Evolutionary conservation across 2,329 filamentous ascomycete species (phyloP), one percentile per base, ranked within the genome.

Genomic region (Hortaea werneckii): DNA sequence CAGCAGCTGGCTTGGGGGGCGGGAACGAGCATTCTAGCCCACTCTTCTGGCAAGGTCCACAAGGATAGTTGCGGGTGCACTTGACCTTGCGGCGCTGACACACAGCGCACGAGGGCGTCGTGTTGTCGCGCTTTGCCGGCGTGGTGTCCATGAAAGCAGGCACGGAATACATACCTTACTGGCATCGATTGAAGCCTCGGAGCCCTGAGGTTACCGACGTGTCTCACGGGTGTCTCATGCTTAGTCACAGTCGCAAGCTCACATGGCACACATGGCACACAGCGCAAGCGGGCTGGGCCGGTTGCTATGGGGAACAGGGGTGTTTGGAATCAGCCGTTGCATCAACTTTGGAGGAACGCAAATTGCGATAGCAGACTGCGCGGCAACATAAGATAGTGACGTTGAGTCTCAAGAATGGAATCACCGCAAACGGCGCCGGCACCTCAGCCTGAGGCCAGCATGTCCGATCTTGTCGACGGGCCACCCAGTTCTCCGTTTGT

Each of bases 401-500:
- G 20, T 20, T 20, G 20, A 20, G 20, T 20, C 20, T 20, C 20
- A 20, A 20, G 20, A 35, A 58, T 58, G 56, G 55, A 57, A 6
- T 54, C 50, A 12, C 52, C 55, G 9, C 47, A 49, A 12, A 40
- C 40, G 12, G 48, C 47, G 37, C 29, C 42, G 11, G 28, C 41
- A 8, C 43, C 46, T 7, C 46, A 48, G 32, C 37, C 30, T 8
- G 54, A 55, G 11, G 47, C 50, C 42, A 54, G 50, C 44, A 45
- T 53, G 20, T 29, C 60, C 13, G 61, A 69, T 51, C 63, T 69
- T 38, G n/a, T 35, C 32, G 54, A 59, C 41, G 57, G 56, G 12
- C 65, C 64, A 26, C 67, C 67, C 5, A 73, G 69, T 45, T 74
- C 71, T 34, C 72, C 72, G 10, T 75, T 74, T 54, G 56, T 71